Percentiles rank a stretch among this genome's conserved stretches.
These are phyloP conservation scores for Fusarium chaquense DNA, from an alignment of 2,329 filamentous ascomycete species.

Conservation along the genomic window DNA sequence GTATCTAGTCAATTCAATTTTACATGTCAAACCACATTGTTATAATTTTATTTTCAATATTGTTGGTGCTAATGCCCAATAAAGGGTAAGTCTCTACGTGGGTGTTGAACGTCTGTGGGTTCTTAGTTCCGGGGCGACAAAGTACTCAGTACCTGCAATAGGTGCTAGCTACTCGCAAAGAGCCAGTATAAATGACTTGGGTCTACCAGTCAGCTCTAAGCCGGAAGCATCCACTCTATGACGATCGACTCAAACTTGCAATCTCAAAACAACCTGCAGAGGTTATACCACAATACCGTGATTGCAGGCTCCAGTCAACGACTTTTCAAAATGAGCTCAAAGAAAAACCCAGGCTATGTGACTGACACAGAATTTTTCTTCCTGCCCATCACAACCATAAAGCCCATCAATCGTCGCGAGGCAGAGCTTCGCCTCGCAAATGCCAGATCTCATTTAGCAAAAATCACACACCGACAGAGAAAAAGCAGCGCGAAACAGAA, in stretches of 20 bases:
- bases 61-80: too few species aligned
- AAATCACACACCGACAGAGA: neutral
- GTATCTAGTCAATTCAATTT: neutral
- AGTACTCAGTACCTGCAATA: neutral
- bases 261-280: neutral
- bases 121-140: too few species aligned
- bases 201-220: neutral
- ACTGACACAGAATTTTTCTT: neutral
- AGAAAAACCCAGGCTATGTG: accelerated
- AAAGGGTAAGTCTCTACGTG: too few species aligned
- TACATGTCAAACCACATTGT: neutral
- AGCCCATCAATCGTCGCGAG: neutral
- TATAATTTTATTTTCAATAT: too few species aligned
- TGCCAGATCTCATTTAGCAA: constrained; percentile 17
- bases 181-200: neutral
- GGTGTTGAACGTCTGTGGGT: too few species aligned
- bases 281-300: neutral
- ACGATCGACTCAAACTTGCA: neutral
- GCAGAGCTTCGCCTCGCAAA: constrained; percentile 17
- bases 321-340: neutral
- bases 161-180: accelerated
- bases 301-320: accelerated
- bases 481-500: neutral
- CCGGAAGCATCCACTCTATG: neutral
- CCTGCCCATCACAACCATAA: neutral